A percentile compares a stretch with the other conserved stretches of the same genome.
Conservation (phyloP, 2,329 filamentous ascomycete genomes). For the Ramularia collo-cygni region DNA sequence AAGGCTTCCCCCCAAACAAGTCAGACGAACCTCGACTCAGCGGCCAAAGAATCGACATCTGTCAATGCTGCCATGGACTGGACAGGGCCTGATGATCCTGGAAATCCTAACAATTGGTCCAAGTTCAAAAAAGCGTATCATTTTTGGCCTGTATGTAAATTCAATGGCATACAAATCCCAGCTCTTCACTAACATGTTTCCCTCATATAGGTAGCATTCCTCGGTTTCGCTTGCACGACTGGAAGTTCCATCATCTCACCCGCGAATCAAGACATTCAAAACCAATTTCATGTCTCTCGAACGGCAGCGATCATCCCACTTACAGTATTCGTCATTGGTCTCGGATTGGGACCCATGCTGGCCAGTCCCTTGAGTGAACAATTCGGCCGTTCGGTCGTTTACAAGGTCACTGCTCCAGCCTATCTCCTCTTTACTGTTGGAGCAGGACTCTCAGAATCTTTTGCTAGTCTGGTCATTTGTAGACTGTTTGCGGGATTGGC, state of each 20-base stretch:
- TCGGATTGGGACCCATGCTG: constrained; percentile 61
- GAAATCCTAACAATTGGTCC: constrained; percentile 17
- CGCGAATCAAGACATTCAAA: constrained; percentile 15
- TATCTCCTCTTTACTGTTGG: constrained; percentile 32
- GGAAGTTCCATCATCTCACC: constrained; percentile 22
- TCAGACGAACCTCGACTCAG: constrained; percentile 1
- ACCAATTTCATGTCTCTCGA: constrained; percentile 47
- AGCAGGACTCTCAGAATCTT: constrained; percentile 22
- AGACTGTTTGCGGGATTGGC: constrained; percentile 44
- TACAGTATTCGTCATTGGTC: constrained; percentile 50
- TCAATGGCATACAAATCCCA: not conserved
- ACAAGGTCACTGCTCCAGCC: constrained; percentile 29
- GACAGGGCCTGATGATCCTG: constrained; percentile 22
- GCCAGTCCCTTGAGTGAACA: constrained; percentile 33
- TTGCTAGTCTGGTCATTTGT: constrained; percentile 22
- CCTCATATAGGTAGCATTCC: constrained; percentile 12
- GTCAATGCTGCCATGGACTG: constrained; percentile 23
- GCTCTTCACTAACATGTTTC: not conserved
- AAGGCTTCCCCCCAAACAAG: constrained; percentile 5
- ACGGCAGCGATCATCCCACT: constrained; percentile 54
- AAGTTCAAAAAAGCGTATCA: constrained; percentile 6
- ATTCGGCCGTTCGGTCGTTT: constrained; percentile 31
- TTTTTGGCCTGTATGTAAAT: not conserved
- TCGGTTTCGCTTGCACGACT: constrained; percentile 22
- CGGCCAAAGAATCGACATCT: constrained; percentile 8